A percentile compares a stretch with the other conserved stretches of the same genome.
Evolutionary conservation across 2,329 filamentous ascomycete genomes (phyloP).

Genomic region (Phialemoniopsis sp.): DNA sequence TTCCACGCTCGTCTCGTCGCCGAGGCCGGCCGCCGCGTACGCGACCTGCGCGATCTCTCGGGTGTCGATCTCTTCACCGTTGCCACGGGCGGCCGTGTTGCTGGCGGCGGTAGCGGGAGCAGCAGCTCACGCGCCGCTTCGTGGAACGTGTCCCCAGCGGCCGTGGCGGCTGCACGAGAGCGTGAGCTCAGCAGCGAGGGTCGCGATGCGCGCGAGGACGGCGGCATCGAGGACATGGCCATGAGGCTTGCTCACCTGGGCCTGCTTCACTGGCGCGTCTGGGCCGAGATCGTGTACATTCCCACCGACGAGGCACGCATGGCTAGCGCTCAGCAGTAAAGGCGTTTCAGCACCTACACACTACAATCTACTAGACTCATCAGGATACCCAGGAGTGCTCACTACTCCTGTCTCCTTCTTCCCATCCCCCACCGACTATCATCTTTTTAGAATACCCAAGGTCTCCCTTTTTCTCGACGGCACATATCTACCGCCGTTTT

Average conservation of each 20-base stretch:
- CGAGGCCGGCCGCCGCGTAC: slow-evolving; percentile 44
- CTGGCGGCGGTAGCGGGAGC: too few species aligned
- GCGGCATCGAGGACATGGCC: slow-evolving; percentile 62
- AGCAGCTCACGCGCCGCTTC: too few species aligned
- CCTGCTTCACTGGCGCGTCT: slow-evolving; percentile 86
- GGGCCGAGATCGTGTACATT: slow-evolving; percentile 70
- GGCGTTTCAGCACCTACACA: slow-evolving; percentile 1
- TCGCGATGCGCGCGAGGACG: slow-evolving; percentile 41
- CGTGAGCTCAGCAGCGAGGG: too few species aligned
- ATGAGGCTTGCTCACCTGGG: slow-evolving; percentile 78
- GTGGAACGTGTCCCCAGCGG: too few species aligned
- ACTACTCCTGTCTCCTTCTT: too few species aligned
- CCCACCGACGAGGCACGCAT: slow-evolving; percentile 27
- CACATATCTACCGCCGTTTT: too few species aligned
- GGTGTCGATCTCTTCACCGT: slow-evolving; percentile 50
- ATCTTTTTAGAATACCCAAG: too few species aligned
- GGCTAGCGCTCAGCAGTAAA: background rate
- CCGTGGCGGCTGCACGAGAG: too few species aligned
- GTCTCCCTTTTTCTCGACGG: too few species aligned
- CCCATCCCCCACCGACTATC: too few species aligned
- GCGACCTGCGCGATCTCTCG: slow-evolving; percentile 47
- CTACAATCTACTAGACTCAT: too few species aligned
- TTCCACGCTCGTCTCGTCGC: slow-evolving; percentile 45
- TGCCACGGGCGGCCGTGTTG: slow-evolving; percentile 45
- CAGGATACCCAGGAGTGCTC: too few species aligned